Conservation (phyloP, 2,329 filamentous ascomycete species). For the Dactylellina cionopaga region DNA sequence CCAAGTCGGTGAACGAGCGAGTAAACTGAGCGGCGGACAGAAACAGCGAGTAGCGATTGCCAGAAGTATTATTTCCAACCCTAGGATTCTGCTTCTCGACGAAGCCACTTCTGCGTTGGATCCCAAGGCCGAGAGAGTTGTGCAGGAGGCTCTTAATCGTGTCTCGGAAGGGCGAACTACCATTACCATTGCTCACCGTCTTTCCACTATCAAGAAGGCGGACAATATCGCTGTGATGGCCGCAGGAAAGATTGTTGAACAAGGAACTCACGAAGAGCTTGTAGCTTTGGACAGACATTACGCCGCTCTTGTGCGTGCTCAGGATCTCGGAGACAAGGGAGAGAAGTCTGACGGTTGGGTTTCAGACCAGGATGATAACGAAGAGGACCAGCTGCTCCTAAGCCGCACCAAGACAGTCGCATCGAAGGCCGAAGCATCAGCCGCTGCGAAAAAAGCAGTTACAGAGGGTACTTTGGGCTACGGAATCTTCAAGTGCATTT, state of each 20-base stretch:
- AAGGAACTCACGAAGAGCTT: slow-evolving; percentile 79
- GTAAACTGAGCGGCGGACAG: slow-evolving; percentile 84
- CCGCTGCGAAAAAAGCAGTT: slow-evolving; percentile 51
- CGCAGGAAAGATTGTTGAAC: slow-evolving; percentile 75
- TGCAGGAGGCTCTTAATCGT: slow-evolving; percentile 70
- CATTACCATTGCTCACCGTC: slow-evolving; percentile 80
- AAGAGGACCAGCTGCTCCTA: slow-evolving; percentile 33
- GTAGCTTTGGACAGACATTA: slow-evolving; percentile 73
- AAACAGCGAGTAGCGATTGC: slow-evolving; percentile 84
- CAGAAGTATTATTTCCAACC: slow-evolving; percentile 74
- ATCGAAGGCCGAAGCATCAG: slow-evolving; percentile 40
- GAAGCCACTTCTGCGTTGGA: slow-evolving; percentile 77
- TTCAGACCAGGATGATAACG: slow-evolving; percentile 36
- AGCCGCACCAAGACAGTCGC: slow-evolving; percentile 38
- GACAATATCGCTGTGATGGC: slow-evolving; percentile 81
- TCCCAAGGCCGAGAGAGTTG: slow-evolving; percentile 66
- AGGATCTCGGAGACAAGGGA: slow-evolving; percentile 66
- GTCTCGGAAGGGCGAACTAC: slow-evolving; percentile 73
- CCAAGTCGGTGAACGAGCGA: slow-evolving; percentile 78
- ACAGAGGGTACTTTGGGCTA: slow-evolving; percentile 49
- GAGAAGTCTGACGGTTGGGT: slow-evolving; percentile 33
- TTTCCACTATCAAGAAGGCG: slow-evolving; percentile 79
- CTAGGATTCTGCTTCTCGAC: slow-evolving; percentile 75
- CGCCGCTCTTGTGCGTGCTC: slow-evolving; percentile 72
- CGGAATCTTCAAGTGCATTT: slow-evolving; percentile 67